phyloP scores from a whole-genome alignment of 2,329 filamentous ascomycete species.

The Talaromyces amestolkiae region DNA sequence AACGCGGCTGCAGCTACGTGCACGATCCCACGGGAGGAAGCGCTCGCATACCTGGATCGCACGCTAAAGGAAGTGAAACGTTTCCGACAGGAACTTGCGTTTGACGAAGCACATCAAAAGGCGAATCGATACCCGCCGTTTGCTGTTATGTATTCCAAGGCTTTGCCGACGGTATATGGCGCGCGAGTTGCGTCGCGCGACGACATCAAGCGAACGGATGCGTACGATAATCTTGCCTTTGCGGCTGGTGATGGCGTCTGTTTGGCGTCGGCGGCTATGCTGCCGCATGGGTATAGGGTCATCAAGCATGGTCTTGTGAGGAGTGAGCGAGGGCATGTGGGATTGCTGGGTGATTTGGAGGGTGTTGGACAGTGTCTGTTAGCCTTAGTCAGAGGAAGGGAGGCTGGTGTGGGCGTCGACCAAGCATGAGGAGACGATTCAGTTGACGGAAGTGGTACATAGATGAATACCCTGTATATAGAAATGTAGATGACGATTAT shows the following conservation, averaged over 20 bases:
- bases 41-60: slow-evolving; percentile 68
- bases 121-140: slow-evolving; percentile 78
- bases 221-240: slow-evolving; percentile 84
- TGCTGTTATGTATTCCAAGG: slow-evolving; percentile 81
- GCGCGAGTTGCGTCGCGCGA: slow-evolving; percentile 71
- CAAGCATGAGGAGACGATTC: no score
- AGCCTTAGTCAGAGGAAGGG: slow-evolving; percentile 65
- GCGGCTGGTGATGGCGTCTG: slow-evolving; percentile 87
- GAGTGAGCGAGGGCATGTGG: slow-evolving; percentile 83
- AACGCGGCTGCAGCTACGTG: slow-evolving; percentile 27
- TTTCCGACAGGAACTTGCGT: slow-evolving; percentile 74
- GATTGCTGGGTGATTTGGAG: slow-evolving; percentile 78
- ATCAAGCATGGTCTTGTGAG: slow-evolving; percentile 72
- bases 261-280: slow-evolving; percentile 78
- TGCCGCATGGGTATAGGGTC: slow-evolving; percentile 74
- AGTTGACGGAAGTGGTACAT: not conserved
- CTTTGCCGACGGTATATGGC: slow-evolving; percentile 78
- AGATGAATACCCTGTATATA: slow-evolving; percentile 15
- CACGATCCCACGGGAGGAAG: slow-evolving; percentile 55
- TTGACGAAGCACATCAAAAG: slow-evolving; percentile 57
- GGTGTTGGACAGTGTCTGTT: slow-evolving; percentile 72
- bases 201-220: slow-evolving; percentile 70
- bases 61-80: slow-evolving; percentile 67
- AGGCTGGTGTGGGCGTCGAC: slow-evolving; percentile 64
- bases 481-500: not conserved